phyloP scores from a whole-genome alignment of 192 early-diverging fungal genomes.

The Coemansia asiatica region DNA sequence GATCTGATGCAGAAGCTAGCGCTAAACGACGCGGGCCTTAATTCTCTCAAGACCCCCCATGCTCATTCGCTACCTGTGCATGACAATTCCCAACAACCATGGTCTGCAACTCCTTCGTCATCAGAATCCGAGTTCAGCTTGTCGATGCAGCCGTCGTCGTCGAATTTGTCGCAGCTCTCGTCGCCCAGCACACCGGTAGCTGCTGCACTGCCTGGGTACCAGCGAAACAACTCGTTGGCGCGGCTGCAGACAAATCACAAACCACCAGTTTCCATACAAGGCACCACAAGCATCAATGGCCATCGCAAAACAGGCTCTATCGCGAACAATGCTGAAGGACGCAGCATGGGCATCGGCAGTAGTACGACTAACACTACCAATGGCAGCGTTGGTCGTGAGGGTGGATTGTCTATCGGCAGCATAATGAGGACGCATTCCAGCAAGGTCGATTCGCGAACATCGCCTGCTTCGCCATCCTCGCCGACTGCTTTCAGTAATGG shows the following conservation, averaged over 20 bases:
- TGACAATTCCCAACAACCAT: not conserved
- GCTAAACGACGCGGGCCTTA: not conserved
- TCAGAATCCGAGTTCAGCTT: slow-evolving; percentile 20
- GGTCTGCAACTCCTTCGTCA: slow-evolving; percentile 8
- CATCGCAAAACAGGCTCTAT: slow-evolving; percentile 10
- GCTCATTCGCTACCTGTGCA: not conserved
- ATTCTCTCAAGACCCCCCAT: not conserved
- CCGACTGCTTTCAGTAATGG: not conserved
- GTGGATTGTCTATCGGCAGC: slow-evolving; percentile 36
- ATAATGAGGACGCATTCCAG: slow-evolving; percentile 34
- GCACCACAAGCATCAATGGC: slow-evolving; percentile 17
- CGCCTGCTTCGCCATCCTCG: not conserved
- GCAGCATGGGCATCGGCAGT: slow-evolving; percentile 5
- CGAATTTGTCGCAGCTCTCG: slow-evolving; percentile 11
- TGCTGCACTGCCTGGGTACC: not conserved
- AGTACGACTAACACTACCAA: not conserved
- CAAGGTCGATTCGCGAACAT: slow-evolving; percentile 17
- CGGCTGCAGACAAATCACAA: slow-evolving; percentile 5
- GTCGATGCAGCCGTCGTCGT: slow-evolving; percentile 11
- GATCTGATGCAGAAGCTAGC: slow-evolving; percentile 30
- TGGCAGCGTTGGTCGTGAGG: not conserved
- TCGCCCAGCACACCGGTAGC: slow-evolving; percentile 5
- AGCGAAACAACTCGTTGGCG: not conserved
- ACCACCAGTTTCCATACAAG: slow-evolving; percentile 10
- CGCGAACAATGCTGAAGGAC: slow-evolving; percentile 11